Evolutionary conservation across 306 rosid genomes (phyloP).

Genomic region (Acacia acuminata): DNA sequence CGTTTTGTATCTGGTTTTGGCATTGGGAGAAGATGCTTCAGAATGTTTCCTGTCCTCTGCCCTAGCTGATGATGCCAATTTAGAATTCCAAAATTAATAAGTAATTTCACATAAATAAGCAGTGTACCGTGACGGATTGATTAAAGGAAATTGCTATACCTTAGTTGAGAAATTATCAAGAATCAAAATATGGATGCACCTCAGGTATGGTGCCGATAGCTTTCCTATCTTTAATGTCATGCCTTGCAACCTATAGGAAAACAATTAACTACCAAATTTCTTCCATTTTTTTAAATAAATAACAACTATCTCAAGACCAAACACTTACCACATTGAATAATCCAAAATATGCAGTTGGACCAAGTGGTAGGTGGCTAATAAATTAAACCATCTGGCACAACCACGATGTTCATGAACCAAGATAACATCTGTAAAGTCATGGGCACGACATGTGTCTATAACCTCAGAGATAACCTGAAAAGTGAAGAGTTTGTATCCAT

Average conservation of each 20-base stretch:
- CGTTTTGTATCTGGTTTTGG: conserved; percentile 95
- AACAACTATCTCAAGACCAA: conserved; percentile 14
- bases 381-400: conserved; percentile 86
- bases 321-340: conserved; percentile 80
- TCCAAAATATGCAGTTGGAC: conserved; percentile 95
- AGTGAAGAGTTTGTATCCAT: background rate
- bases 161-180: conserved; percentile 79
- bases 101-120: conserved; percentile 14
- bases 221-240: conserved; percentile 84
- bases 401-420: conserved; percentile 97
- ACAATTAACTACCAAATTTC: conserved; percentile 32
- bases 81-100: conserved; percentile 25
- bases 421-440: conserved; percentile 83
- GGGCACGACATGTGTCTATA: conserved; percentile 84
- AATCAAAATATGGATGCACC: conserved; percentile 83
- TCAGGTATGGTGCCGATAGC: conserved; percentile 91
- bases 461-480: conserved; percentile 87
- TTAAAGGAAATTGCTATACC: conserved; percentile 42
- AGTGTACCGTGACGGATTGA: background rate
- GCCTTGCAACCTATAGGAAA: conserved; percentile 77
- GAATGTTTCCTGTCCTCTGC: conserved; percentile 77
- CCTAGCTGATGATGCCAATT: conserved; percentile 64
- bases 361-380: conserved; percentile 83
- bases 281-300: background rate
- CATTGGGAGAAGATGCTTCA: conserved; percentile 86